These are phyloP conservation scores for Candida vartiovaarae DNA, from an alignment of 805 yeast species.

Conservation along the genomic window DNA sequence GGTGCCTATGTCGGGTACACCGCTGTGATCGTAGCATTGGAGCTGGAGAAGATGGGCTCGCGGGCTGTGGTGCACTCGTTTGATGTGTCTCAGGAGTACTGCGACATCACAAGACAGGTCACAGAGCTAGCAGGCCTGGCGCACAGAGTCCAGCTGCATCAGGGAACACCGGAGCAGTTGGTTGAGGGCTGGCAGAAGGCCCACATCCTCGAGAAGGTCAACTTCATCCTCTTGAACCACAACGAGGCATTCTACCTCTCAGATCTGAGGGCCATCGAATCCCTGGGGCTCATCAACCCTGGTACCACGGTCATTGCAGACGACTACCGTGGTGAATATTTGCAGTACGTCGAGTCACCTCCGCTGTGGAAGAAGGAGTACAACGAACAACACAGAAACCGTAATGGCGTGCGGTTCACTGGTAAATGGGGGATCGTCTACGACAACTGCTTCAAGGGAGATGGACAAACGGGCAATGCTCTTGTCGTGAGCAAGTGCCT, in stretches of 20 bases:
- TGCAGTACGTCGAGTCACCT: constrained; percentile 29
- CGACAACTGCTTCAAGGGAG: constrained; percentile 24
- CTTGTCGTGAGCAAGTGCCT: constrained; percentile 16
- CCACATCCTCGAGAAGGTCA: constrained; percentile 22
- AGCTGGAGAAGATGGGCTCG: constrained; percentile 7
- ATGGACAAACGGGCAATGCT: constrained; percentile 3
- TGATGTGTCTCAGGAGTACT: constrained; percentile 11
- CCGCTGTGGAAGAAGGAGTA: constrained; percentile 31
- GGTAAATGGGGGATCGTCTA: constrained; percentile 39
- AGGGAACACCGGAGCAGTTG: constrained; percentile 11
- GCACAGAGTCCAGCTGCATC: constrained; percentile 9
- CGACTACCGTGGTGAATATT: constrained; percentile 27
- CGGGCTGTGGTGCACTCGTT: constrained; percentile 14
- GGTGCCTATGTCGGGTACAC: constrained; percentile 19
- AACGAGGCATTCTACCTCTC: constrained; percentile 20
- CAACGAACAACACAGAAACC: constrained; percentile 23
- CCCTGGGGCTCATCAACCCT: constrained; percentile 31
- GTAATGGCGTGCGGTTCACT: constrained; percentile 23
- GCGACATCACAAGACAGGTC: constrained; percentile 8
- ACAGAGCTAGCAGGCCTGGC: constrained; percentile 16
- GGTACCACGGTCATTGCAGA: constrained; percentile 36
- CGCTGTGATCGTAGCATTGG: constrained; percentile 12
- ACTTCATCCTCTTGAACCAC: constrained; percentile 36
- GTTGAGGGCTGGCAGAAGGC: constrained; percentile 4
- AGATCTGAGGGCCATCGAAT: constrained; percentile 24